Evolutionary conservation across 2,329 filamentous ascomycete species (phyloP).

Genomic region (Exophiala phaeomuriformis): DNA sequence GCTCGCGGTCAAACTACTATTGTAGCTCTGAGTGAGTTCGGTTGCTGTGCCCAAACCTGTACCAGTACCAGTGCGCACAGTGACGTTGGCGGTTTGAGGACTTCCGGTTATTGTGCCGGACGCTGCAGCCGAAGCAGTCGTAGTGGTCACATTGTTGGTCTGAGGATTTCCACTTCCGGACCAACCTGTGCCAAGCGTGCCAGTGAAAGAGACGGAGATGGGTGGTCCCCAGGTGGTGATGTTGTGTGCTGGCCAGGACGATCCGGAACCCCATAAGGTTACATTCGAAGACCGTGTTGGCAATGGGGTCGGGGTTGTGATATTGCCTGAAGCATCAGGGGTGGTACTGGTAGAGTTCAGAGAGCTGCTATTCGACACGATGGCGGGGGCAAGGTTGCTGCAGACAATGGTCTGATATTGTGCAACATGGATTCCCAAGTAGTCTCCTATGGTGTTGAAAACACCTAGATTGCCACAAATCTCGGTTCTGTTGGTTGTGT

Average conservation of each 20-base stretch:
- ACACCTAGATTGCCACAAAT: constrained; percentile 21
- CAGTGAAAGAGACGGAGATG: constrained; percentile 1
- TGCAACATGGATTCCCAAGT: constrained; percentile 17
- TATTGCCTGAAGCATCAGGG: constrained; percentile 9
- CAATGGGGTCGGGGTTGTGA: constrained; percentile 12
- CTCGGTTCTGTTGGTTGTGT: constrained; percentile 14
- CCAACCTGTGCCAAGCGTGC: constrained; percentile 10
- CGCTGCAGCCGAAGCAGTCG: background rate
- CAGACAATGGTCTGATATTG: constrained; percentile 16
- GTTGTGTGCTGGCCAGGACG: constrained; percentile 2
- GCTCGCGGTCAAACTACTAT: background rate
- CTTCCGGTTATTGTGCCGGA: background rate
- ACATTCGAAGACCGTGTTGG: constrained; percentile 9
- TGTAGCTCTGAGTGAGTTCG: background rate
- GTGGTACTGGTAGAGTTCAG: constrained; percentile 4
- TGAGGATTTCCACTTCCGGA: constrained; percentile 4
- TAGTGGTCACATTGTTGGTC: constrained; percentile 3
- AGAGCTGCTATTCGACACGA: constrained; percentile 3
- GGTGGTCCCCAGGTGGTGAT: constrained; percentile 12
- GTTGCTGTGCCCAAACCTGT: constrained; percentile 1
- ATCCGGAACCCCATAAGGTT: constrained; percentile 4
- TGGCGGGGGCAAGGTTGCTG: constrained; percentile 11
- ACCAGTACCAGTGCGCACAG: constrained; percentile 6
- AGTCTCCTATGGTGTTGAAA: constrained; percentile 17
- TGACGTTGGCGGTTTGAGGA: background rate